Base-by-base conservation (phyloP, 2,329 filamentous ascomycete genomes). In the Clarireedia hainanense region DNA sequence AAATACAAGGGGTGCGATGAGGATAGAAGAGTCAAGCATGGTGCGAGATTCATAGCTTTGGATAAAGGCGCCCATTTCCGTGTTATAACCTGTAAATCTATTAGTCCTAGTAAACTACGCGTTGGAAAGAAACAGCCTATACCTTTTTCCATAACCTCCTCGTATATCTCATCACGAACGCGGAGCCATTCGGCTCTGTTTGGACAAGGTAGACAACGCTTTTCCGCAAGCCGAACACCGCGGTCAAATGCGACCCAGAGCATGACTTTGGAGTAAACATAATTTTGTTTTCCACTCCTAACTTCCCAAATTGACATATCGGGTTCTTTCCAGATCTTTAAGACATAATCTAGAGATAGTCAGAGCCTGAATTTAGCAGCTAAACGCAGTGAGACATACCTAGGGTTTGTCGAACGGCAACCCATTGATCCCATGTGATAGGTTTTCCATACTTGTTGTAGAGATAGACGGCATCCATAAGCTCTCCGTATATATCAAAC, bases 231-330 rank as follows among this genome's bases (percentile, higher is more conserved):
- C 2, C 88, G 85, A 12, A 91, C 72, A 9, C 84, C 87, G 5
- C 87, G 83, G 67, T 91, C 88, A 60, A 91, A 82, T 17, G 87
- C 86, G 3, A 91, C 88, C 88, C 87, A 91, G 23, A 91, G 77
- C 84, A 91, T 88, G 60, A 91, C 78, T 67, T 91, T 89, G n/a
- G 84, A 88, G 70, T 91, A 91, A 14, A 85, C 81, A 62, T 90
- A 91, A 65, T 89, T 81, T 69, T 90, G 86, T 67, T 86, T 86
- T 64, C 83, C 74, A 61, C 87, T 87, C 43, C 87, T 80, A 5
- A 89, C 86, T 68, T 91, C 88, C 88, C 87, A 91, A 64, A 91
- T 91, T 2, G 85, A 89, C 86, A 90, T 90, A 66, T 91, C 87
- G 12, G 83, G 81, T 45, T 84, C 77, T 56, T 84, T 71, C 67